Percentiles rank a stretch among this genome's conserved stretches.
Conservation (phyloP, 495 filamentous ascomycete genomes). For the Trichoderma erinaceum region DNA sequence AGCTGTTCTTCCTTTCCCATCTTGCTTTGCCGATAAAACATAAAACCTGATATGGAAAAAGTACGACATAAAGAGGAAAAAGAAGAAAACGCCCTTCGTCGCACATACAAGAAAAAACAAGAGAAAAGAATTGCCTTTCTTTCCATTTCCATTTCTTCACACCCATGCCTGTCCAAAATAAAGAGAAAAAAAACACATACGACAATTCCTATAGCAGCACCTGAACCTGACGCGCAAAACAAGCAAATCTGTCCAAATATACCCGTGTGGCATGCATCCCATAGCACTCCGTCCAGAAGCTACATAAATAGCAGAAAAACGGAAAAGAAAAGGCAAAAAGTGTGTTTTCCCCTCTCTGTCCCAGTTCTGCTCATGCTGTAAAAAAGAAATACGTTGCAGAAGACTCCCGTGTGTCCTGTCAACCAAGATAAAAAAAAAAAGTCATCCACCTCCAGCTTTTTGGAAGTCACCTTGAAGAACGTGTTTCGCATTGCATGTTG, state of each 20-base stretch:
- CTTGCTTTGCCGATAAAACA: not conserved
- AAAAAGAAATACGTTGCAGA: not conserved
- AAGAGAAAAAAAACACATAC: not conserved
- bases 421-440: not conserved
- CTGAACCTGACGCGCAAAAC: not conserved
- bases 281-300: not conserved
- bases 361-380: slow-evolving; percentile 3
- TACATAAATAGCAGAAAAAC: not conserved
- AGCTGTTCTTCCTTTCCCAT: not conserved
- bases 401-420: not conserved
- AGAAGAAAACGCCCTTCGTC: not conserved
- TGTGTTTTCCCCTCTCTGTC: not conserved
- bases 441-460: not conserved
- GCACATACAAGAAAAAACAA: not conserved
- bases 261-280: slow-evolving; percentile 3
- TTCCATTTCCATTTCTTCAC: not conserved
- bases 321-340: not conserved
- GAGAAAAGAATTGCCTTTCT: not conserved
- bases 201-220: not conserved
- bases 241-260: not conserved
- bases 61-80: too few species aligned
- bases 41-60: not conserved
- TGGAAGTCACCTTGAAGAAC: not conserved
- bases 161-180: not conserved
- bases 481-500: slow-evolving; percentile 4